Evolutionary conservation across 1,139 yeast genomes (phyloP), one percentile per base, ranked within the genome.

Genomic region (Yamadazyma conglobata): DNA sequence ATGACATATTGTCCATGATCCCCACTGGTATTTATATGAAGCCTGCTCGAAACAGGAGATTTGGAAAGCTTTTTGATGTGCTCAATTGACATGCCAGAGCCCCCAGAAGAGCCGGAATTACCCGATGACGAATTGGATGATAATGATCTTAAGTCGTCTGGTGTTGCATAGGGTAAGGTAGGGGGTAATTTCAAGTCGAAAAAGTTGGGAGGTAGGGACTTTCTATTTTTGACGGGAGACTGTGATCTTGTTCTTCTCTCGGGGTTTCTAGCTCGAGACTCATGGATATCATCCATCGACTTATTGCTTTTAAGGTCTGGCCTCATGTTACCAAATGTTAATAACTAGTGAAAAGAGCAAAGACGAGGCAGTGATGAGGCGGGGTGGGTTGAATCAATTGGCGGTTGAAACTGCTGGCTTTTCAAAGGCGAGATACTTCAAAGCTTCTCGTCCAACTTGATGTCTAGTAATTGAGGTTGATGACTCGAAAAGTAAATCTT

Each of bases 41-140:
- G 48, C 27, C 57, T 53, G 27, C 52, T 58, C 5, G 70, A 59
- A 3, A 60, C 37, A 2, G 71, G 71, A 10, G 68, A 61, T 11
- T 52, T 49, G 6, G 69, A 56, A 17, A 67, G 48, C 27, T 43
- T 48, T 36, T 48, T 54, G 25, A 67, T 44, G 34, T 60, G 60
- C 9, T 56, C 60, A 9, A 30, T 22, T 4, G 46, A 38, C 14
- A 37, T 15, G 6, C 37, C 24, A 3, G 38, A 33, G 3, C 19
- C 13, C 6, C 31, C 31, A 4, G 35, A 32, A 10, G 30, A 17
- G 3, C 38, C 38, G 2, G 39, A 35, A 6, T 25, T 28, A 10
- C 34, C 33, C 7, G 38, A 34, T 10, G 41, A 37, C 5, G 47
- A 39, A 24, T 30, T 25, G 19, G 47, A 43, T 3, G 44, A 39